Percentiles rank a stretch among this genome's conserved stretches.
phyloP scores from a whole-genome alignment of 441 rosid genomes.

The Pelargonium myrrhifolium region DNA sequence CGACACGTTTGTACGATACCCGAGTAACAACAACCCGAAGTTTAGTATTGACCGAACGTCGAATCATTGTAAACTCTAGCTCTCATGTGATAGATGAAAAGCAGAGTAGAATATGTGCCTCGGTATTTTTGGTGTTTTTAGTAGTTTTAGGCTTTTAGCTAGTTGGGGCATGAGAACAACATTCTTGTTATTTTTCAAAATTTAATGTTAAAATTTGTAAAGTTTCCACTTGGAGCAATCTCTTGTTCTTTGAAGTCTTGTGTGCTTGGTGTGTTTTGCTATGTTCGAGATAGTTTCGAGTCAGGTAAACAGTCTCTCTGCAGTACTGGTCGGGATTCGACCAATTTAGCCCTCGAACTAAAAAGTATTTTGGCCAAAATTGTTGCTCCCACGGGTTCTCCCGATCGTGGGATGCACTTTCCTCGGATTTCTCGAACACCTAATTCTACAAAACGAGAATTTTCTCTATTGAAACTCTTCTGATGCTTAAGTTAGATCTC shows the following conservation, averaged over 20 bases:
- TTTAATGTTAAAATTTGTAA: slow-evolving; percentile 19
- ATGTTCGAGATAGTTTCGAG: too few relatives aligned
- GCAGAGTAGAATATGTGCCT: slow-evolving; percentile 25
- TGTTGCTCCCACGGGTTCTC: too few relatives aligned
- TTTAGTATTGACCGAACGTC: slow-evolving; percentile 35
- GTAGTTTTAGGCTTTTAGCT: slow-evolving; percentile 24
- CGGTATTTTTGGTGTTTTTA: slow-evolving; percentile 29
- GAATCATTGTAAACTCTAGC: slow-evolving; percentile 34
- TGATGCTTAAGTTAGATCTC: too few relatives aligned
- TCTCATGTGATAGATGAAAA: slow-evolving; percentile 21
- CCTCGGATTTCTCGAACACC: too few relatives aligned
- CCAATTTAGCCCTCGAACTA: too few relatives aligned
- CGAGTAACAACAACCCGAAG: slow-evolving; percentile 31
- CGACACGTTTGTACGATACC: slow-evolving; percentile 34
- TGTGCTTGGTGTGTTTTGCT: background rate
- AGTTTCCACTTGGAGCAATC: slow-evolving; percentile 12
- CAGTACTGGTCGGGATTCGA: too few relatives aligned
- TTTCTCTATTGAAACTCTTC: too few relatives aligned
- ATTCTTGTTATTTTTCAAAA: slow-evolving; percentile 20
- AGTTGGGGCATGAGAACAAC: slow-evolving; percentile 28
- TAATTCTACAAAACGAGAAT: too few relatives aligned
- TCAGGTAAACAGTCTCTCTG: too few relatives aligned
- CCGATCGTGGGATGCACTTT: too few relatives aligned
- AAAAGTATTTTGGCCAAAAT: too few relatives aligned
- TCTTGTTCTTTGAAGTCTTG: background rate